Evolutionary conservation across 495 filamentous ascomycete species (phyloP).

Genomic region (Xylaria intraflava): DNA sequence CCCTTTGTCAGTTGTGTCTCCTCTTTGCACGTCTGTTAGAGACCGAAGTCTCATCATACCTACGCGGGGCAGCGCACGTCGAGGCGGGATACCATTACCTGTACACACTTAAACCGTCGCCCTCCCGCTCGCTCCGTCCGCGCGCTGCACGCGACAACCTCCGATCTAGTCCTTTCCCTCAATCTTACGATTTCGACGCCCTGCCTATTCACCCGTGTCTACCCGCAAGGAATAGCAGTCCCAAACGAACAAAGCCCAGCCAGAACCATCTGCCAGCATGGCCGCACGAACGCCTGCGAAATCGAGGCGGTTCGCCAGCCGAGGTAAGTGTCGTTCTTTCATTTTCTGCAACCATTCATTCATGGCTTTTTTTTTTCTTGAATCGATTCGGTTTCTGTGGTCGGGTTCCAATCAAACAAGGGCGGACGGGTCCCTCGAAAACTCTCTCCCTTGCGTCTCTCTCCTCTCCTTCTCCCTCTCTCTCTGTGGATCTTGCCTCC

Average conservation of each 20-base stretch:
- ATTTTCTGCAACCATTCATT: background rate
- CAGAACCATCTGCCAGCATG: background rate
- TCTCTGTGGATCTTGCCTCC: background rate
- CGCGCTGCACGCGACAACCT: too few species aligned
- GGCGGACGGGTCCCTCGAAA: too few species aligned
- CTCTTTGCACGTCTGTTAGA: too few species aligned
- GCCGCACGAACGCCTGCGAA: background rate
- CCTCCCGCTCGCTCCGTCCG: too few species aligned
- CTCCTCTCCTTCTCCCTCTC: background rate
- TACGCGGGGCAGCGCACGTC: too few species aligned
- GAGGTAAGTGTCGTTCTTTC: conserved; percentile 1
- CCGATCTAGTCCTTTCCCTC: background rate
- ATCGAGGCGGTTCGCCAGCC: background rate
- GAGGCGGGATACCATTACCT: too few species aligned
- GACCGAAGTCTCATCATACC: too few species aligned
- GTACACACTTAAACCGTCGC: too few species aligned
- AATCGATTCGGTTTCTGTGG: background rate
- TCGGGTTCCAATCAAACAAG: background rate
- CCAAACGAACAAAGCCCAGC: too few species aligned
- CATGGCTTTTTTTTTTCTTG: background rate
- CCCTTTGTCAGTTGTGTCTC: too few species aligned
- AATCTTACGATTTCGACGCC: background rate
- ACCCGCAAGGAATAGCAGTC: too few species aligned
- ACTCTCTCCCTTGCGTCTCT: background rate
- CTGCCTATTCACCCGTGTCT: too few species aligned